Conservation (phyloP, 495 filamentous ascomycete species). For the Talaromyces borbonicus region DNA sequence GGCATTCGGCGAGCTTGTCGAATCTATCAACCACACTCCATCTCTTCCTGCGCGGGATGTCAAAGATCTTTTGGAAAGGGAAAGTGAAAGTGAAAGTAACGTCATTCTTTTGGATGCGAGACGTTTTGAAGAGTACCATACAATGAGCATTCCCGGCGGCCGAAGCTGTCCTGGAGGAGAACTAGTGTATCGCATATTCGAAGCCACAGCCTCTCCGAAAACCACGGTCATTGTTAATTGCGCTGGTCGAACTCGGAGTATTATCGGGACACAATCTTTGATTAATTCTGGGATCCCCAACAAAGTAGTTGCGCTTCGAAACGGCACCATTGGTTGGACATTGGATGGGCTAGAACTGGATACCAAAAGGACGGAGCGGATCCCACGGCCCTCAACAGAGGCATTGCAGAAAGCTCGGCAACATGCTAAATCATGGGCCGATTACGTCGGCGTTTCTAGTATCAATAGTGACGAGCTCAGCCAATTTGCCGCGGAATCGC, state of each 20-base stretch:
- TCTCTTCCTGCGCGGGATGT: conserved; percentile 16
- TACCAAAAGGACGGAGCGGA: conserved; percentile 7
- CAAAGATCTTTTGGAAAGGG: conserved; percentile 12
- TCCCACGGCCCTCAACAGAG: conserved; percentile 11
- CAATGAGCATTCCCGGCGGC: conserved; percentile 20
- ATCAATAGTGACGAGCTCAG: conserved; percentile 1
- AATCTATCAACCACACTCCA: conserved; percentile 20
- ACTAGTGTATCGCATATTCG: conserved; percentile 17
- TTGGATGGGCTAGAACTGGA: conserved; percentile 17
- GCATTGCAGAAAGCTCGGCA: conserved; percentile 10
- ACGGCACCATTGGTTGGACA: conserved; percentile 22
- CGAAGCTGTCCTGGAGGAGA: conserved; percentile 20
- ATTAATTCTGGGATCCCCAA: conserved; percentile 17
- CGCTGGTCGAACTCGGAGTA: conserved; percentile 20
- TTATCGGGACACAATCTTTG: conserved; percentile 17
- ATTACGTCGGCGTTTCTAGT: conserved; percentile 10
- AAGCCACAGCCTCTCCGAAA: conserved; percentile 14
- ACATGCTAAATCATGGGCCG: conserved; percentile 13
- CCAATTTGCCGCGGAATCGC: conserved; percentile 6
- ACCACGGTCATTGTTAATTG: conserved; percentile 20
- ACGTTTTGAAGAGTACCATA: conserved; percentile 17
- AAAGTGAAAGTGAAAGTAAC: conserved; percentile 9
- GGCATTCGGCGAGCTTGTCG: conserved; percentile 21
- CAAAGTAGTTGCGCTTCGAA: conserved; percentile 17
- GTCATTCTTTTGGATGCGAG: conserved; percentile 17